phyloP scores from a whole-genome alignment of 2,329 filamentous ascomycete species.

The Hymenoscyphus scutula region DNA sequence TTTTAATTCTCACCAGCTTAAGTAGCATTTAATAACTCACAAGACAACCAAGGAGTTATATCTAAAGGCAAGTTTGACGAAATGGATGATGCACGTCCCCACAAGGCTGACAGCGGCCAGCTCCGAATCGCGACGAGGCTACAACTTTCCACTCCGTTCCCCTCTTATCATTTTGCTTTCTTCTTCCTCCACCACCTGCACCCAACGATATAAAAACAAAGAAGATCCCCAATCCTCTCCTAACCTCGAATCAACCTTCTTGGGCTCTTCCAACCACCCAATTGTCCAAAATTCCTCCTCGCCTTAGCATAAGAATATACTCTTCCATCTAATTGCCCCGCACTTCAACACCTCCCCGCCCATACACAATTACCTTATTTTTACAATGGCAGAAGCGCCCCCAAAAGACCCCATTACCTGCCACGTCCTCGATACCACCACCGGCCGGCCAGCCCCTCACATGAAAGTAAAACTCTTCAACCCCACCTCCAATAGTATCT shows the following conservation, averaged over 20 bases:
- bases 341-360: neutral
- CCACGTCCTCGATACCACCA: slow-evolving; percentile 81
- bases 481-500: slow-evolving; percentile 42
- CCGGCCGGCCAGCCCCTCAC: slow-evolving; percentile 64
- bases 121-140: slow-evolving; percentile 11
- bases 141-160: neutral
- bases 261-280: neutral
- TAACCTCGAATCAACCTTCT: neutral
- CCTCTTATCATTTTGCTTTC: slow-evolving; percentile 10
- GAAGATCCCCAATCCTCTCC: neutral
- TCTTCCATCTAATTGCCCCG: neutral
- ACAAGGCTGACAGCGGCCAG: slow-evolving; percentile 13
- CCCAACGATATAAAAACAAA: neutral
- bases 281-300: no score
- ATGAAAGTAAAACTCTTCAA: slow-evolving; percentile 55
- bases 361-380: neutral
- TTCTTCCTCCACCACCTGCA: neutral
- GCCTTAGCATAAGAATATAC: slow-evolving; percentile 6
- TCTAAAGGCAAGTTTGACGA: neutral
- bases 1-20: neutral
- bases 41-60: neutral
- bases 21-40: neutral
- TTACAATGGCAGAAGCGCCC: slow-evolving; percentile 2
- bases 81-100: neutral
- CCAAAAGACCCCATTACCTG: slow-evolving; percentile 68